Evolutionary conservation across 768 basidiomycete species (phyloP).

Genomic region (Boletus vinaceobasis): DNA sequence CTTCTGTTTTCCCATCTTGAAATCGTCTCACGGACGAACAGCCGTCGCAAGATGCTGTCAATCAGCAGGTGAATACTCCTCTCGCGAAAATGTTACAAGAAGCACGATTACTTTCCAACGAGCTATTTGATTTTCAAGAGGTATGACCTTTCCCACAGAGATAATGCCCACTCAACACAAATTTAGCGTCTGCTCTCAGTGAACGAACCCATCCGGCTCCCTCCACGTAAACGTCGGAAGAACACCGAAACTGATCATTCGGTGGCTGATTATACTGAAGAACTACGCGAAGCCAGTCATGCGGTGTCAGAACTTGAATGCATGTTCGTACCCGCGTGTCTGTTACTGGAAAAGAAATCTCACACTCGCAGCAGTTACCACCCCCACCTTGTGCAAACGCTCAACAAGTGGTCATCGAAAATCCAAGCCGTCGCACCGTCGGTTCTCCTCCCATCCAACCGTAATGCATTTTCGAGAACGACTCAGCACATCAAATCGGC

Average conservation of each 20-base stretch:
- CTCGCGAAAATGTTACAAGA: constrained; percentile 57
- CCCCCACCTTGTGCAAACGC: constrained; percentile 67
- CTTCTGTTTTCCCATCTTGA: not conserved
- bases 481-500: constrained; percentile 59
- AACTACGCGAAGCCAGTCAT: constrained; percentile 42
- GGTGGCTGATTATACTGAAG: constrained; percentile 9
- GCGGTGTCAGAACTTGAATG: constrained; percentile 47
- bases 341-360: not conserved
- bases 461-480: constrained; percentile 64
- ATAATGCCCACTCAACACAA: constrained; percentile 13
- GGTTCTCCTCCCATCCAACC: constrained; percentile 64
- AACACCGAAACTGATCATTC: constrained; percentile 25
- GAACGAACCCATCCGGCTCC: constrained; percentile 46
- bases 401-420: constrained; percentile 94
- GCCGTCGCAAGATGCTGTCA: constrained; percentile 27
- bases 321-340: constrained; percentile 38
- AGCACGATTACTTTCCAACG: constrained; percentile 57
- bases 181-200: constrained; percentile 43
- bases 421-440: constrained; percentile 89
- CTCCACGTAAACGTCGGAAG: constrained; percentile 58
- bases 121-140: constrained; percentile 67
- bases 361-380: constrained; percentile 46
- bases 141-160: constrained; percentile 34
- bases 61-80: constrained; percentile 42
- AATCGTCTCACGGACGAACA: constrained; percentile 25